phyloP scores from a whole-genome alignment of 441 rosid genomes.

The Populus hybrid region DNA sequence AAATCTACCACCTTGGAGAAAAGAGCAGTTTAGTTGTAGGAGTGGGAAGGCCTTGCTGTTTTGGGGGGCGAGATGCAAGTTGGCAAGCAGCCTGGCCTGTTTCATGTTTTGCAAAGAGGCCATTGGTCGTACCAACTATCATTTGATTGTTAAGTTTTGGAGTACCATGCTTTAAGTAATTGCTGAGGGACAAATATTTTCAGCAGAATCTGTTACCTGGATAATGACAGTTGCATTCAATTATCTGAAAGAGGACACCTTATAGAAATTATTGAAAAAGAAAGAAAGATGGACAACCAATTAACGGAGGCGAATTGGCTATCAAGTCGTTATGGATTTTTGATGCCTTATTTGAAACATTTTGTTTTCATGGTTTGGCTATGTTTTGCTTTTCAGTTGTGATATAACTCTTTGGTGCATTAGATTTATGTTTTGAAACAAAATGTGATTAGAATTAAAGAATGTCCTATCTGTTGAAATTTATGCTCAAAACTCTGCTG shows the following conservation, averaged over 20 bases:
- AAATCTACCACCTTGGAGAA: neutral
- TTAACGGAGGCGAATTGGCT: neutral
- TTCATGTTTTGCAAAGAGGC: neutral
- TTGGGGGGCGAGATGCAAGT: neutral
- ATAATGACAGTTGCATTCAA: neutral
- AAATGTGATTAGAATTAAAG: neutral
- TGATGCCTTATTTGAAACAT: neutral
- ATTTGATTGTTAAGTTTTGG: no score
- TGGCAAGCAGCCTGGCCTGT: neutral
- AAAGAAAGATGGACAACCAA: neutral
- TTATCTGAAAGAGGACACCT: neutral
- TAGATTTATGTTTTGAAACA: neutral
- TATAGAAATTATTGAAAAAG: neutral
- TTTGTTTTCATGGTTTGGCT: neutral
- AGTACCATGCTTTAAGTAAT: no score
- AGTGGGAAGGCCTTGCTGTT: no score
- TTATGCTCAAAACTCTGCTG: neutral
- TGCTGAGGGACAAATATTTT: neutral
- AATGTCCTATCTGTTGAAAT: conserved; percentile 1
- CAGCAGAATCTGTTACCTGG: neutral
- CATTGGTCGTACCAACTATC: neutral
- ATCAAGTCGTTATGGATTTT: neutral
- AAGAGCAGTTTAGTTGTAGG: no score
- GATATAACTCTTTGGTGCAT: neutral
- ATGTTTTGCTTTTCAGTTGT: neutral